Evolutionary conservation across 2,329 filamentous ascomycete species (phyloP).

Genomic region (Colletotrichum lentis): DNA sequence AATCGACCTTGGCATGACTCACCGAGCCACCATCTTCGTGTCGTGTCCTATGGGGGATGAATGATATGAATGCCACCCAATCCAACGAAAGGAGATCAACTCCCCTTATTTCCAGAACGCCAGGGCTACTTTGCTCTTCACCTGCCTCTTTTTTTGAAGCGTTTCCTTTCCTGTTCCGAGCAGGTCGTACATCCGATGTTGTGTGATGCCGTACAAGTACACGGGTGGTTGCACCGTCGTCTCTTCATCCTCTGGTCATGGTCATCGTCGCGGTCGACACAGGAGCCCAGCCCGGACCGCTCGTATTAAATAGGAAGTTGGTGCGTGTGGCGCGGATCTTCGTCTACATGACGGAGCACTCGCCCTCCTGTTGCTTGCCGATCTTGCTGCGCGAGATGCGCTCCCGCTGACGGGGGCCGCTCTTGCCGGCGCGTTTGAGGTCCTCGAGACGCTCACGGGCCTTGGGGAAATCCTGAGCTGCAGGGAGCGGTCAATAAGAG

Average conservation of each 20-base stretch:
- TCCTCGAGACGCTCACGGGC: conserved; percentile 93
- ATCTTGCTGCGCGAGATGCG: conserved; percentile 83
- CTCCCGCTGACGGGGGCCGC: conserved; percentile 75
- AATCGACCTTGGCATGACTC: not conserved
- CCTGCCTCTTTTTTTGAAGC: not conserved
- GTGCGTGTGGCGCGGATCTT: not conserved
- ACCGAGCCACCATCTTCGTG: not conserved
- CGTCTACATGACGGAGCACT: conserved; percentile 82
- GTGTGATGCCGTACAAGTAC: conserved; percentile 19
- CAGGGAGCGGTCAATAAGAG: conserved; percentile 43
- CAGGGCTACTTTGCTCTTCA: not conserved
- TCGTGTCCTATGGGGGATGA: not conserved
- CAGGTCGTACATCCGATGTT: conserved; percentile 15
- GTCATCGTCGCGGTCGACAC: conserved; percentile 25
- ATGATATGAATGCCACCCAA: conserved; percentile 2
- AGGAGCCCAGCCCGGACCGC: conserved; percentile 28
- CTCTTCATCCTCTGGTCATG: conserved; percentile 17
- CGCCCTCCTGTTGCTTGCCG: conserved; percentile 85
- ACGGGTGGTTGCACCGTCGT: conserved; percentile 12
- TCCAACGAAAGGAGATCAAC: not conserved
- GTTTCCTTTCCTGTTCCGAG: conserved; percentile 6
- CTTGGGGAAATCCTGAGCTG: conserved; percentile 94
- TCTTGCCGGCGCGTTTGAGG: conserved; percentile 76
- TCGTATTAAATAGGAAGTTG: conserved; percentile 14
- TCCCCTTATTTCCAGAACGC: conserved; percentile 12